Conservation (phyloP, 768 basidiomycete species). For the Hydnomerulius pinastri region DNA sequence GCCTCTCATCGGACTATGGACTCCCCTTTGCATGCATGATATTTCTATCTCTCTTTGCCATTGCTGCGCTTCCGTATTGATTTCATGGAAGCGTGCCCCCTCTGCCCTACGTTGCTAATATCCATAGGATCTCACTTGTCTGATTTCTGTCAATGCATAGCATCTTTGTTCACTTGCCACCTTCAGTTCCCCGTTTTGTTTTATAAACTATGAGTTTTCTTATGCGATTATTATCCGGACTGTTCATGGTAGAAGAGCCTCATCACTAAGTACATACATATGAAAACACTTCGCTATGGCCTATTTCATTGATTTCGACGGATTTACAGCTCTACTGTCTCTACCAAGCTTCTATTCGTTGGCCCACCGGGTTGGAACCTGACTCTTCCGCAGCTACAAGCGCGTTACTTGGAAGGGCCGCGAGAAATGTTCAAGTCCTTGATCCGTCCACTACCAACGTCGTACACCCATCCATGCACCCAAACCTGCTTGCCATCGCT, state of each 20-base stretch:
- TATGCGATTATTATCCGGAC: conserved; percentile 4
- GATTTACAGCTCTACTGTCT: neutral
- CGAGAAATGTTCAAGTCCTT: conserved; percentile 56
- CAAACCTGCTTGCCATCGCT: conserved; percentile 40
- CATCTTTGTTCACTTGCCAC: conserved; percentile 6
- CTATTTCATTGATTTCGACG: neutral
- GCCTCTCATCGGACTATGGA: conserved; percentile 1
- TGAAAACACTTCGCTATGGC: neutral
- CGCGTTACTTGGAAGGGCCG: conserved; percentile 1
- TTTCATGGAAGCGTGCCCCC: neutral
- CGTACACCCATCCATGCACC: conserved; percentile 79
- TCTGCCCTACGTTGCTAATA: conserved; percentile 7
- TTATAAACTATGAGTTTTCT: conserved; percentile 1
- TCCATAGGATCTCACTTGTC: conserved; percentile 16
- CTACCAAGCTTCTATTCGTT: too few relatives aligned
- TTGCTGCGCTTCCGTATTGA: neutral
- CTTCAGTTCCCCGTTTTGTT: neutral
- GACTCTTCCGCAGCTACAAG: too few relatives aligned
- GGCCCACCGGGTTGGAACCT: too few relatives aligned
- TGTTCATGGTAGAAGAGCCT: conserved; percentile 8
- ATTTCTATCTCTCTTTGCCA: neutral
- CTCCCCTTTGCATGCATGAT: conserved; percentile 3
- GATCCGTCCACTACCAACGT: conserved; percentile 58
- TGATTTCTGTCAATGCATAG: conserved; percentile 15
- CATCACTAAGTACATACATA: conserved; percentile 3